Evolutionary conservation across 139 green algal species (phyloP).

Genomic region (Coelastrella sp.): DNA sequence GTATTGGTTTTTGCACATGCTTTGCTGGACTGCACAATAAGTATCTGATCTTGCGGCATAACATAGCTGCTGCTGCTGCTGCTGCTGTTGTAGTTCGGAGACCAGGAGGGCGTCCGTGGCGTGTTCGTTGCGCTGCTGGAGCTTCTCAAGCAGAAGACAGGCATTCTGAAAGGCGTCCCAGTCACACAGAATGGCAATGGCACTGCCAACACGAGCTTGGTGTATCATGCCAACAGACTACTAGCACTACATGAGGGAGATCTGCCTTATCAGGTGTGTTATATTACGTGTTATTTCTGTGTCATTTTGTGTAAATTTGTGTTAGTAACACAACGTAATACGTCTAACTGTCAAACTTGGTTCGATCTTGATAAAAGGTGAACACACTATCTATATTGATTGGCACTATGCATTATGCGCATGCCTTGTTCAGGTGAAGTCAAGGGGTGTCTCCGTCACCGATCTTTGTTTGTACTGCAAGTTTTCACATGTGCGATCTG

Average conservation of each 20-base stretch:
- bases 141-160: conserved; percentile 36
- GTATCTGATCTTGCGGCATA: not conserved
- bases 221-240: conserved; percentile 77
- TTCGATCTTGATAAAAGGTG: too few relatives aligned
- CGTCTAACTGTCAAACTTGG: too few relatives aligned
- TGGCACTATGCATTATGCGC: too few relatives aligned
- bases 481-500: too few relatives aligned
- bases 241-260: conserved; percentile 87
- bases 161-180: conserved; percentile 4
- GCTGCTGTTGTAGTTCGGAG: conserved; percentile 37
- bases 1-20: too few relatives aligned
- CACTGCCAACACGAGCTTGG: conserved; percentile 83
- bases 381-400: too few relatives aligned
- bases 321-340: too few relatives aligned
- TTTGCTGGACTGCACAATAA: too few relatives aligned
- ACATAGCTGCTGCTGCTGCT: not conserved
- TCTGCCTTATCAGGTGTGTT: conserved; percentile 66
- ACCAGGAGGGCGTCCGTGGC: conserved; percentile 40
- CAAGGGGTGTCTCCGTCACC: too few relatives aligned
- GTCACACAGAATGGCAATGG: conserved; percentile 11
- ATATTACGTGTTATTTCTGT: not conserved
- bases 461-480: too few relatives aligned
- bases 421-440: too few relatives aligned
- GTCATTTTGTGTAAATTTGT: too few relatives aligned
- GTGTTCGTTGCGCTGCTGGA: conserved; percentile 46